Conservation (phyloP, 2,329 filamentous ascomycete genomes). For the Hypoxylon sp. region DNA sequence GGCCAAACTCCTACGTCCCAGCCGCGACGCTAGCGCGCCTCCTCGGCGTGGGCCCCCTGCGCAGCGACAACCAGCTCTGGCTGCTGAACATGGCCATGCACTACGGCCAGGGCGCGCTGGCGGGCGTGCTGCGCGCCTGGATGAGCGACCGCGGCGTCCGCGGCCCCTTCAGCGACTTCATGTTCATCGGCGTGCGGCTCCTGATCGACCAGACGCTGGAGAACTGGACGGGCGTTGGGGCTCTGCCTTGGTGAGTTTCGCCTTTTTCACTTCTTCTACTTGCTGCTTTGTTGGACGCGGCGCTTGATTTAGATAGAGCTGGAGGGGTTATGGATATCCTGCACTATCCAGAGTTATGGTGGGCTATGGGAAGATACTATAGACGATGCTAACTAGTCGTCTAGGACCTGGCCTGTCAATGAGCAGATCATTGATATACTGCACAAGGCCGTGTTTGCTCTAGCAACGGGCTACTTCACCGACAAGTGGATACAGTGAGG, state of each 20-base stretch:
- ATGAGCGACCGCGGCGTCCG: slow-evolving; percentile 8
- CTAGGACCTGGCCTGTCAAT: not conserved
- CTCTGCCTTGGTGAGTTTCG: slow-evolving; percentile 3
- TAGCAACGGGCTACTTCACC: slow-evolving; percentile 6
- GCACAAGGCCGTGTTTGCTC: slow-evolving; percentile 11
- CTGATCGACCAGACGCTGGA: slow-evolving; percentile 4
- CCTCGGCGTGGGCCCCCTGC: not conserved
- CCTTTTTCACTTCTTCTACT: not conserved
- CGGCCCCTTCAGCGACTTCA: slow-evolving; percentile 2
- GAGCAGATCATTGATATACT: slow-evolving; percentile 4
- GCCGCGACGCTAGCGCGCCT: not conserved
- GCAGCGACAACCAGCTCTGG: not conserved
- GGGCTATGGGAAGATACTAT: not conserved
- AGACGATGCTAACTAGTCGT: not conserved
- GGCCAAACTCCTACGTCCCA: not conserved
- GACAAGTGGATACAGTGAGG: slow-evolving; percentile 12
- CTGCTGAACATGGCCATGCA: not conserved
- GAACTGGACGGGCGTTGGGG: slow-evolving; percentile 4
- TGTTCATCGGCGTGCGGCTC: not conserved
- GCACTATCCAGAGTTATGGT: too few species aligned
- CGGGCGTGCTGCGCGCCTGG: slow-evolving; percentile 1
- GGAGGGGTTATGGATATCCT: too few species aligned
- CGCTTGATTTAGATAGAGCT: too few species aligned
- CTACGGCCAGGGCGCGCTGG: not conserved
- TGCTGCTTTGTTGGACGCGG: too few species aligned